Evolutionary conservation across 495 filamentous ascomycete genomes (phyloP), one percentile per base, ranked within the genome.

Genomic region (Penicillium pancosmium): DNA sequence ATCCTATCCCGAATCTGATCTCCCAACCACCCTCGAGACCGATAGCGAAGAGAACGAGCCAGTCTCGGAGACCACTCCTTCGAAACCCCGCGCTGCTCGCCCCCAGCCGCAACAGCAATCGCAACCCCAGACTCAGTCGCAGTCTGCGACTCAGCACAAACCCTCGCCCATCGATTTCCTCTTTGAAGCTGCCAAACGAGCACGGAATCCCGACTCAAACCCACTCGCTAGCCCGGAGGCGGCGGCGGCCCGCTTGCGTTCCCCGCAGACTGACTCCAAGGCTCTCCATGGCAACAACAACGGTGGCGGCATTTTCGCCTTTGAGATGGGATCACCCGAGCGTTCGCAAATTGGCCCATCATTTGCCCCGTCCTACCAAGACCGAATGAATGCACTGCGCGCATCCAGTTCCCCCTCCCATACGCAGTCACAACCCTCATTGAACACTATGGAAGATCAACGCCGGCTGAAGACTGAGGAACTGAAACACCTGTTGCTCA

Each of bases 151-250:
- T 36, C 71, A 60, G 63, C 66, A 70, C 52, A 77, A 91, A 55
- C 85, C 90, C 43, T 93, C 92, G 19, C 91, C 92, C 1, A 78
- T 98, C 9, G 92, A 97, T 62, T 79, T 93, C 52, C 85, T 98
- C 60, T 97, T 98, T 78, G 87, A 87, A 55, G 91, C 91, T 41
- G 89, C 95, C 62, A 82, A 88, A 43, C 87, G 88, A 58, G 88
- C 86, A 36, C 77, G 83, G 58, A 70, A 27, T 10, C 46, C 46
- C 4, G 21, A 62, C 16, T 50, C 62, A 10, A 74, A 71, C 34
- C 47, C 69, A 41, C 58, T 81, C 71, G 60, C 71, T 71, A 72
- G 81, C 75, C 65, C 73, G 7, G 73, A 86, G 71, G 59, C 76
- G 66, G 50, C 36, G 11, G 36, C 69, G 58, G 54, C 73, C 72